These are phyloP conservation scores for Botrytis sinoallii DNA, from an alignment of 2,329 filamentous ascomycete species.

Conservation along the genomic window DNA sequence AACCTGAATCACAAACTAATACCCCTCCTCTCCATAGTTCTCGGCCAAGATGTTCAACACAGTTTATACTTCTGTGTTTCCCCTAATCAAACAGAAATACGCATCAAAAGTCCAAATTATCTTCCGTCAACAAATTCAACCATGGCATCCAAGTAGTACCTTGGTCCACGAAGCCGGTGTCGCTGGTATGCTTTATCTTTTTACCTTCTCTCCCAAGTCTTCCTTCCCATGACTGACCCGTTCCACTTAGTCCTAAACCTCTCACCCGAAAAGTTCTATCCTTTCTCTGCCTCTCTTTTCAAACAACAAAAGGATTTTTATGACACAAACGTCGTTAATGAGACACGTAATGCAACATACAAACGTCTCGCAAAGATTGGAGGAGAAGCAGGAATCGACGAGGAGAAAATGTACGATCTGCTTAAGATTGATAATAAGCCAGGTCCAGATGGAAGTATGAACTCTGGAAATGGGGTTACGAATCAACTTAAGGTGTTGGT, in stretches of 20 bases:
- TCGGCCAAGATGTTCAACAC: constrained; percentile 70
- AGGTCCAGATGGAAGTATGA: constrained; percentile 64
- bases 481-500: constrained; percentile 80
- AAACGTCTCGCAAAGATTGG: constrained; percentile 72
- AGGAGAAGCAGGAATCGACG: constrained; percentile 63
- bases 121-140: constrained; percentile 89
- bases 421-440: constrained; percentile 68
- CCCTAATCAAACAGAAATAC: constrained; percentile 61
- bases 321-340: constrained; percentile 78
- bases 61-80: constrained; percentile 63
- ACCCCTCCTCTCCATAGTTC: constrained; percentile 40
- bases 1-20: not conserved
- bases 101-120: constrained; percentile 63
- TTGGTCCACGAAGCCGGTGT: constrained; percentile 79
- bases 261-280: constrained; percentile 69
- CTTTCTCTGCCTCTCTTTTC: constrained; percentile 61
- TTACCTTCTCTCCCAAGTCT: not conserved
- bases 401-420: constrained; percentile 64
- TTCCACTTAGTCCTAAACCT: not conserved
- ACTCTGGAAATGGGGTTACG: constrained; percentile 78
- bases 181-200: constrained; percentile 47
- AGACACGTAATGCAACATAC: constrained; percentile 83
- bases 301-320: constrained; percentile 74
- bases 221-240: not conserved
- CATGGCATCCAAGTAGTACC: constrained; percentile 88